phyloP scores from a whole-genome alignment of 2,329 filamentous ascomycete genomes.

The Ophiostoma sp. region DNA sequence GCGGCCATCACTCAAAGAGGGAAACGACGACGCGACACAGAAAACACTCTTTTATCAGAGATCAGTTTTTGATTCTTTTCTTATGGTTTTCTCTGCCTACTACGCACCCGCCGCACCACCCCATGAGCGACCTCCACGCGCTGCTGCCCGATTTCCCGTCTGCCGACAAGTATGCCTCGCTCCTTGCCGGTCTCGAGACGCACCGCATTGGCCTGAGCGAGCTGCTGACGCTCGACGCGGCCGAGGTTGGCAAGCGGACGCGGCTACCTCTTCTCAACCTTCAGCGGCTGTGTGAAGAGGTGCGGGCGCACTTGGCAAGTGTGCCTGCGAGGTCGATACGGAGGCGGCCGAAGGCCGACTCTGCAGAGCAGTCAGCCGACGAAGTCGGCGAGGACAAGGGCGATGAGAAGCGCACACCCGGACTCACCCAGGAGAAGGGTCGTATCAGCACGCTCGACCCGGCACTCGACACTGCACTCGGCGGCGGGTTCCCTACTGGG shows the following conservation, averaged over 20 bases:
- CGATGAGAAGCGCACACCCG: background rate
- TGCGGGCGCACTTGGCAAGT: conserved; percentile 21
- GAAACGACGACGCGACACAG: background rate
- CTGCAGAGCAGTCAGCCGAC: conserved; percentile 31
- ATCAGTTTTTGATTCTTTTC: background rate
- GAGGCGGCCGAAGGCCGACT: background rate
- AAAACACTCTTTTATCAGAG: background rate
- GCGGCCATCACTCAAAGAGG: background rate
- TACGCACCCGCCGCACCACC: background rate
- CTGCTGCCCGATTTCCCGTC: conserved; percentile 79
- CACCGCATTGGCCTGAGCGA: conserved; percentile 77
- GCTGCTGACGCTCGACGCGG: conserved; percentile 77
- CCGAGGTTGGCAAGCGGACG: conserved; percentile 83
- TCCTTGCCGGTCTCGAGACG: conserved; percentile 78
- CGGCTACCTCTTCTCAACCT: conserved; percentile 79
- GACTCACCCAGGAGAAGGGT: conserved; percentile 30
- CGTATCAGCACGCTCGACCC: conserved; percentile 79
- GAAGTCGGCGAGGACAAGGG: background rate
- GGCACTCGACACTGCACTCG: conserved; percentile 68
- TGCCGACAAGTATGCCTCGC: conserved; percentile 64
- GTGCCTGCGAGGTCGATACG: background rate
- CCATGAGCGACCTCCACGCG: conserved; percentile 81
- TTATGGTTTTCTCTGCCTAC: background rate
- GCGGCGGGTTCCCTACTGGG: conserved; percentile 79
- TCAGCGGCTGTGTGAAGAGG: conserved; percentile 60